Conservation (phyloP, 2,329 filamentous ascomycete genomes). For the Fusarium coicis region DNA sequence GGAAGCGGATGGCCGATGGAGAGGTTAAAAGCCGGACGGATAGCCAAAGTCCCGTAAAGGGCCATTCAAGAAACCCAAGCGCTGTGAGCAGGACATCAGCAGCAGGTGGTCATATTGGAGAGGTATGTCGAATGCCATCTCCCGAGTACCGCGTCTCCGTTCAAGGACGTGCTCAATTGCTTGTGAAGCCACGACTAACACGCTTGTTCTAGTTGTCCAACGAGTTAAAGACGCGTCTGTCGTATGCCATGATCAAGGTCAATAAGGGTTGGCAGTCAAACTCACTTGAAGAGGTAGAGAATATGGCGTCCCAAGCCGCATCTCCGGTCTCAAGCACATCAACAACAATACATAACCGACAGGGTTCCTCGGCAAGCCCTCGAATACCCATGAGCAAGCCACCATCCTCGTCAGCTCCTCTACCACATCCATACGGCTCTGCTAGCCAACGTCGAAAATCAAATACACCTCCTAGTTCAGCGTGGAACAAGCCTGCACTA, state of each 20-base stretch:
- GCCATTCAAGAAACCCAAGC: slow-evolving; percentile 79
- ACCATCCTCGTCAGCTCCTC: slow-evolving; percentile 44
- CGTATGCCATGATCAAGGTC: slow-evolving; percentile 94
- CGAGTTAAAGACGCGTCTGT: slow-evolving; percentile 83
- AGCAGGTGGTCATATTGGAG: slow-evolving; percentile 77
- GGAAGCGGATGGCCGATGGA: slow-evolving; percentile 83
- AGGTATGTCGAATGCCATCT: slow-evolving; percentile 65
- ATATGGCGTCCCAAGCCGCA: slow-evolving; percentile 73
- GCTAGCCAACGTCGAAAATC: slow-evolving; percentile 44
- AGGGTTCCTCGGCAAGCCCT: slow-evolving; percentile 66
- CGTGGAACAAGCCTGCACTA: slow-evolving; percentile 53
- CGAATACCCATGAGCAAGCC: slow-evolving; percentile 51
- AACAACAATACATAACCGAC: slow-evolving; percentile 60
- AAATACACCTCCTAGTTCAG: slow-evolving; percentile 51
- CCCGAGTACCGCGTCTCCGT: not conserved
- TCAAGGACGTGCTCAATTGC: not conserved
- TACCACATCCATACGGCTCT: slow-evolving; percentile 44
- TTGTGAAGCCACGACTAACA: slow-evolving; percentile 25
- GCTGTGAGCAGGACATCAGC: slow-evolving; percentile 69
- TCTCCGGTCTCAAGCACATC: slow-evolving; percentile 71
- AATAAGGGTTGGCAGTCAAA: slow-evolving; percentile 88
- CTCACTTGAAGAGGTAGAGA: slow-evolving; percentile 81
- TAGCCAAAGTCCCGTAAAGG: slow-evolving; percentile 60
- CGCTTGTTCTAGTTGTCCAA: slow-evolving; percentile 70
- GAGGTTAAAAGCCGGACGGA: slow-evolving; percentile 68